These are phyloP conservation scores for Mangifera indica DNA, from an alignment of 345 rosid species.

Conservation along the genomic window DNA sequence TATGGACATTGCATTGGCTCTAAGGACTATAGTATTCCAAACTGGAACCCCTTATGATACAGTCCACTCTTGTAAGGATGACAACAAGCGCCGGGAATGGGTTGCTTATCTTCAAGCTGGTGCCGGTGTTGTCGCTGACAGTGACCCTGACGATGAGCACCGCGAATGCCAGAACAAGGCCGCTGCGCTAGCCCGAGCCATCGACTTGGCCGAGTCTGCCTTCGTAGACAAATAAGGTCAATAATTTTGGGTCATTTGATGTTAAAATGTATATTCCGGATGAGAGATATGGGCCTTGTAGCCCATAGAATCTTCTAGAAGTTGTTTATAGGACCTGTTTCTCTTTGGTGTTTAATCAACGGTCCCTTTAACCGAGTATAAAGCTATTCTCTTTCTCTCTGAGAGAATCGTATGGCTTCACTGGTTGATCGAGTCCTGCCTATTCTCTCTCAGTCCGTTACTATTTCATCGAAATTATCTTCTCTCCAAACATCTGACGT, in stretches of 20 bases:
- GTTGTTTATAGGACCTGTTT: background rate
- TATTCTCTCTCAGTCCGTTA: background rate
- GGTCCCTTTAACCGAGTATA: background rate
- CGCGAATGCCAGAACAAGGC: conserved; percentile 79
- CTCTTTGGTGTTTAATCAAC: background rate
- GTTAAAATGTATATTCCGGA: background rate
- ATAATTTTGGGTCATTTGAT: no score
- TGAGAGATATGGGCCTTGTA: background rate
- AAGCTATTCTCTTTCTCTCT: background rate
- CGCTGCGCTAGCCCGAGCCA: conserved; percentile 78
- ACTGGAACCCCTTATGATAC: conserved; percentile 61
- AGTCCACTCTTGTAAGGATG: conserved; percentile 63
- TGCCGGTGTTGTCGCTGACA: conserved; percentile 81
- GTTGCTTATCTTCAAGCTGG: conserved; percentile 84
- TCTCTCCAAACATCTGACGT: no score
- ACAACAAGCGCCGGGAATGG: conserved; percentile 61
- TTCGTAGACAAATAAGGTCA: conserved; percentile 40
- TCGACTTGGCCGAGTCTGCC: conserved; percentile 79
- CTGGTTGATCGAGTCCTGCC: background rate
- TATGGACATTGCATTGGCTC: conserved; percentile 83
- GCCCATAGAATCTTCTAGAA: background rate
- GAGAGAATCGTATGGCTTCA: background rate
- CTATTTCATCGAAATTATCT: background rate
- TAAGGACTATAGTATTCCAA: conserved; percentile 79
- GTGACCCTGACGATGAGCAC: conserved; percentile 71